phyloP scores from a whole-genome alignment of 192 early-diverging fungal species.

The Coemansia sp. region DNA sequence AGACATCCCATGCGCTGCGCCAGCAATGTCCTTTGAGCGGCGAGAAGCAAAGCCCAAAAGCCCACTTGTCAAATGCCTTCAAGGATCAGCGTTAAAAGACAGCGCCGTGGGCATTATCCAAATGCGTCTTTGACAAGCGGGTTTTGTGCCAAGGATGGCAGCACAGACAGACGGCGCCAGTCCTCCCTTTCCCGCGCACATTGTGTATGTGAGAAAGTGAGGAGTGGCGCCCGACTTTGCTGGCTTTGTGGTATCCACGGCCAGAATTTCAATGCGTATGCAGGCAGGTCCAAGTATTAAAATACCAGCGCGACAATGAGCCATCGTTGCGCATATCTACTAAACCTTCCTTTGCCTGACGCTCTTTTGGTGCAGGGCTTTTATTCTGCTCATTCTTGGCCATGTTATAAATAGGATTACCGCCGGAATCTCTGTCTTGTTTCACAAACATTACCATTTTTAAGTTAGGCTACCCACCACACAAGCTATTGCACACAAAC shows the following conservation, averaged over 20 bases:
- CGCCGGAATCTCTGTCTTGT: constrained; percentile 6
- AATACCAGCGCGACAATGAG: constrained; percentile 9
- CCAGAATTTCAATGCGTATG: constrained; percentile 5
- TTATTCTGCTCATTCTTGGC: not conserved
- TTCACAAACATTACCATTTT: constrained; percentile 2
- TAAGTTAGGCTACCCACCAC: not conserved
- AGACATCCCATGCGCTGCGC: not conserved
- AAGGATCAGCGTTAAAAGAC: not conserved
- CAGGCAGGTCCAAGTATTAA: constrained; percentile 5
- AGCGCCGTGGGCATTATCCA: not conserved
- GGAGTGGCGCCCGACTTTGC: not conserved
- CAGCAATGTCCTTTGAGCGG: not conserved
- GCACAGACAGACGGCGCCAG: not conserved
- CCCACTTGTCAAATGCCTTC: not conserved
- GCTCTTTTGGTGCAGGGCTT: not conserved
- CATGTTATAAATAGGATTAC: constrained; percentile 13
- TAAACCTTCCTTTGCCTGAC: constrained; percentile 3
- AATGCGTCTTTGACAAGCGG: not conserved
- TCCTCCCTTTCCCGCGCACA: no score
- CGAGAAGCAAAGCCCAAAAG: not conserved
- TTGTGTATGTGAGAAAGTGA: not conserved
- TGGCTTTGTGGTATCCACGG: not conserved
- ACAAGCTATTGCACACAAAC: constrained; percentile 8
- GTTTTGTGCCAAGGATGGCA: not conserved
- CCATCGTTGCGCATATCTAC: constrained; percentile 17